These are phyloP conservation scores for Fusarium duplospermum DNA, from an alignment of 2,329 filamentous ascomycete species.

Conservation along the genomic window DNA sequence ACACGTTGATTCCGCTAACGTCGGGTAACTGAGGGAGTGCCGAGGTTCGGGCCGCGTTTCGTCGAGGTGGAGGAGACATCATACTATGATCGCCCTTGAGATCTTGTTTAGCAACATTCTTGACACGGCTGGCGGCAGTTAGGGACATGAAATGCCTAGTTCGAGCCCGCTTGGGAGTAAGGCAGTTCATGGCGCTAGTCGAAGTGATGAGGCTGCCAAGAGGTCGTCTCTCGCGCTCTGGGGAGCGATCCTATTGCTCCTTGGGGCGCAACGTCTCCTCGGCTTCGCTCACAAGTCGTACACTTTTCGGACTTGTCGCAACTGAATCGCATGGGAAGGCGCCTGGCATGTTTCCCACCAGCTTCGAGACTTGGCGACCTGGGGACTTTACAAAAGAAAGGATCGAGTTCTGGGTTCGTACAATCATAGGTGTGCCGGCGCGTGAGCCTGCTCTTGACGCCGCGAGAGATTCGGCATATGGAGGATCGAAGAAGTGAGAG, in stretches of 20 bases:
- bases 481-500: conserved; percentile 79
- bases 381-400: conserved; percentile 46
- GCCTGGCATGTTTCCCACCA: conserved; percentile 38
- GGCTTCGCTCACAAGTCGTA: conserved; percentile 56
- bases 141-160: conserved; percentile 54
- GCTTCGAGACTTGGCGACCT: conserved; percentile 27
- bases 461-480: conserved; percentile 74
- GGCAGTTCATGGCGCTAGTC: conserved; percentile 45
- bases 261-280: conserved; percentile 39
- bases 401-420: conserved; percentile 59
- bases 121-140: conserved; percentile 59
- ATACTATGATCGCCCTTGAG: conserved; percentile 63
- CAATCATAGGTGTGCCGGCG: conserved; percentile 76
- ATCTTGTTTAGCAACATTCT: conserved; percentile 60
- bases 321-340: conserved; percentile 46
- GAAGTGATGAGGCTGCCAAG: conserved; percentile 26
- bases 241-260: conserved; percentile 47
- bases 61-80: conserved; percentile 64
- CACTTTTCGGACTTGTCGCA: conserved; percentile 54
- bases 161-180: conserved; percentile 48
- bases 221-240: conserved; percentile 29
- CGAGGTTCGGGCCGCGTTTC: conserved; percentile 76
- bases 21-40: conserved; percentile 79
- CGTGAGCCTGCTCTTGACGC: conserved; percentile 71
- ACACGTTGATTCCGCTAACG: conserved; percentile 75